Base-by-base conservation (phyloP, 1,284 basidiomycete species). In the Ustilago trichophora region DNA sequence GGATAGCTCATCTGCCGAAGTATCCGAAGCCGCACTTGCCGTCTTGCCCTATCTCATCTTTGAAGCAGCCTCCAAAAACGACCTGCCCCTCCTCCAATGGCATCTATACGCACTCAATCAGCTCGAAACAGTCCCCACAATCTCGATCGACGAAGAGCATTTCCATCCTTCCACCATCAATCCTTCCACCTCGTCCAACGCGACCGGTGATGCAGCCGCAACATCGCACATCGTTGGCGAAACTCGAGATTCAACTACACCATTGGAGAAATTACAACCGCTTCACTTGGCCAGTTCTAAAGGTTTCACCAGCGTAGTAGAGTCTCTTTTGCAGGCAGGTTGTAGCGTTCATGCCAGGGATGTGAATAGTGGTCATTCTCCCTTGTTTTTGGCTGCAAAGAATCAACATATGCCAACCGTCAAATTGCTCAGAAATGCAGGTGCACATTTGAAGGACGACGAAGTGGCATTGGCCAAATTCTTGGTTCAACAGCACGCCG, bases 301-400 rank as follows among this genome's bases (percentile, higher is more conserved):
- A 46, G 91, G 90, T 0, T 86, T 86, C 62, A 67, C 82, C 1
- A 81, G 80, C 6, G 86, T 87, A 44, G 87, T 89, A 22, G 83
- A 85, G 26, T 76, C 86, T 31, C 83, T 96, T 27, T 84, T 96
- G 27, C 84, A 87, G 56, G 87, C 87, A 1, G 93, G 93, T 2
- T 91, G 91, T 2, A 85, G 91, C n/a, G 92, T 96, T 10, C 93
- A 95, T 81, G 83, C 90, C 19, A 24, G 73, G 6, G 58, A 75
- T 9, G 85, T 91, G 36, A 91, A 93, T 74, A 83, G 91, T 34
- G 91, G 90, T 1, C 92, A 93, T 75, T 92, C 92, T 13, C 87
- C 92, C 6, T 56, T 84, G 19, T 84, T 76, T 63, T 77, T 82
- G 53, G 83, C 83, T 2, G 77, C 79, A 3, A 56, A 67, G 21